Evolutionary conservation across 257 asterid species (phyloP).

Genomic region (Rehmannia glutinosa): DNA sequence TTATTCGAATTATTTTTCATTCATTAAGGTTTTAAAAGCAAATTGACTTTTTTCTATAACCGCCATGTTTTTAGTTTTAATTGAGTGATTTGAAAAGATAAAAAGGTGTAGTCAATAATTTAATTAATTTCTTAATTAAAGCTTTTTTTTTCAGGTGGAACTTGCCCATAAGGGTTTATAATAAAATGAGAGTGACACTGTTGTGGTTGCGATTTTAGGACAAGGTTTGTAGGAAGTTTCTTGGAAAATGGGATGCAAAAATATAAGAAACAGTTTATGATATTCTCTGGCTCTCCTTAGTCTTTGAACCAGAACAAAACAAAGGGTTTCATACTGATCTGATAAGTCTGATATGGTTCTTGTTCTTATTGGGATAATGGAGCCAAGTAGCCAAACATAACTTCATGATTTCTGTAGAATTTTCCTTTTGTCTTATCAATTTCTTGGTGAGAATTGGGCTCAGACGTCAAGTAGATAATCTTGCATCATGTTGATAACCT

Average conservation of each 20-base stretch:
- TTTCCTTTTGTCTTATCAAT: neutral
- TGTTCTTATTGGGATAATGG: neutral
- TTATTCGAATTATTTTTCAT: too few species aligned
- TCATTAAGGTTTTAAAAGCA: too few species aligned
- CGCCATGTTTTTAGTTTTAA: too few species aligned
- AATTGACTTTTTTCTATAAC: too few species aligned
- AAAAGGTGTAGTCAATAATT: too few species aligned
- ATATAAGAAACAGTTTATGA: neutral
- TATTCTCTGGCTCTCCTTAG: neutral
- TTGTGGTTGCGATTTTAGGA: conserved; percentile 4
- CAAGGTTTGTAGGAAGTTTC: conserved; percentile 6
- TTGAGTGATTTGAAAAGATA: too few species aligned
- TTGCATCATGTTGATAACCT: too few species aligned
- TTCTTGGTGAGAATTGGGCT: neutral
- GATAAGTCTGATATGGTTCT: neutral
- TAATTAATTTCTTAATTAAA: too few species aligned
- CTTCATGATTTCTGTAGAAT: neutral
- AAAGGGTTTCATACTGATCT: neutral
- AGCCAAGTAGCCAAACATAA: neutral
- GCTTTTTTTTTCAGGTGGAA: neutral
- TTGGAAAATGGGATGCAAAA: conserved; percentile 1
- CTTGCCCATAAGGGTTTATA: neutral
- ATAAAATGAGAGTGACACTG: neutral
- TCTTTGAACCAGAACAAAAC: neutral
- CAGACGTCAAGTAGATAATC: neutral